Evolutionary conservation across 352 stramenopile species (phyloP), one percentile per base, ranked within the genome.

Genomic region (Globisporangium canariense): DNA sequence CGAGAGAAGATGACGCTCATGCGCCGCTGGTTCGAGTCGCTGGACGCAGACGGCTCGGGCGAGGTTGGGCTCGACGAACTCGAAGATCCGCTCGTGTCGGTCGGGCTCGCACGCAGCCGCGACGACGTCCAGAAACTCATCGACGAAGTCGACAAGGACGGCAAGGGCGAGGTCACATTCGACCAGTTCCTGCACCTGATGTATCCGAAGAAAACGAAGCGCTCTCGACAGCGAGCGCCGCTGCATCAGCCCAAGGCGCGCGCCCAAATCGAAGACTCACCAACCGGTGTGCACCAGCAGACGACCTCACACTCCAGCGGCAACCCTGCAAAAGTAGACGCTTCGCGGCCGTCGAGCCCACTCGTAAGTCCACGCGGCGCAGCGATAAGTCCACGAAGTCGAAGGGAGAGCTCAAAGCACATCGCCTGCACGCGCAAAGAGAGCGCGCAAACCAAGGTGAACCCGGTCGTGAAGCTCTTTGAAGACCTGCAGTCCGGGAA

Each of bases 61-160:
- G 85, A 90, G 52, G 84, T 96, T 20, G 86, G 87, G 3, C 58
- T 96, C 14, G 79, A 92, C 60, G 88, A 97, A 53, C 74, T 97
- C 10, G 86, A 93, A 43, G 86, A 95, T 38, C 89, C 89, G n/a
- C 75, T 97, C 14, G 80, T 97, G n/a, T 95, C 86, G 0, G 86
- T 95, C 13, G 89, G 89, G 1, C 75, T 97, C 25, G 89, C 88
- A 25, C 73, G 77, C 8, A 89, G 66, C 58, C 81, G 83, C 7
- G 77, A 89, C 28, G 86, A 96, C 58, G 86, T 96, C 22, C 78
- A 86, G 56, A 66, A 77, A 16, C 67, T 96, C 30, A 90, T 96
- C 32, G 73, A 88, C 41, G 71, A 78, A 9, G 85, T 94, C 6
- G 88, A 91, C 64, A 71, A 78, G 28, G 76, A 89, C 36, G 78